Evolutionary conservation across 768 basidiomycete species (phyloP).

Genomic region (Boletus sensibilis): DNA sequence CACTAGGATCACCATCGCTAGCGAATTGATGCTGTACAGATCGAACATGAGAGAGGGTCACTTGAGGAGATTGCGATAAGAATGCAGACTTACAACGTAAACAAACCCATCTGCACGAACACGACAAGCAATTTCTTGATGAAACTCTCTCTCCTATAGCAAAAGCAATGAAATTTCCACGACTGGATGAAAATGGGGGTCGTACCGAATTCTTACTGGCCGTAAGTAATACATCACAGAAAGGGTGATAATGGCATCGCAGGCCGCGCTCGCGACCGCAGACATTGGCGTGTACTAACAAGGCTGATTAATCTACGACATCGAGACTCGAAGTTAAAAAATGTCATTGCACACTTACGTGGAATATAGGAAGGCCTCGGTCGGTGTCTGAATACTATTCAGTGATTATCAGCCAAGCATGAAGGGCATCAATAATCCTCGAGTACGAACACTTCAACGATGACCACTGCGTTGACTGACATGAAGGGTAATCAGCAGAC

Average conservation of each 20-base stretch:
- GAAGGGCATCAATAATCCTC: not conserved
- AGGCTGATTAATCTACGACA: not conserved
- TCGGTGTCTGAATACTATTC: conserved; percentile 6
- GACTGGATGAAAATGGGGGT: not conserved
- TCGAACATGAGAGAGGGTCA: not conserved
- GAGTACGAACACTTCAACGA: conserved; percentile 3
- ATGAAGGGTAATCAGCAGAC: not conserved
- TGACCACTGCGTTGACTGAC: not conserved
- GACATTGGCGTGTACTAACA: not conserved
- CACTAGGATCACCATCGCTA: conserved; percentile 14
- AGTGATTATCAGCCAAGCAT: not conserved
- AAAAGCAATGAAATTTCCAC: not conserved
- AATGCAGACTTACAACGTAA: conserved; percentile 14
- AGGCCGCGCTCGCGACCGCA: conserved; percentile 1
- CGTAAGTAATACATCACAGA: conserved; percentile 12
- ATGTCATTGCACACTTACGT: not conserved
- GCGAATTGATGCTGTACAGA: conserved; percentile 7
- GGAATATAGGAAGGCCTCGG: not conserved
- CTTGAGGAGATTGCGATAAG: not conserved
- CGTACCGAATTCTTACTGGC: conserved; percentile 6
- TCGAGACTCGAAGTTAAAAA: not conserved
- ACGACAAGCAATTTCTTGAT: conserved; percentile 9
- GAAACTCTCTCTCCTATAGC: conserved; percentile 2
- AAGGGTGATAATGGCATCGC: conserved; percentile 12
- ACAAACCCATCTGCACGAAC: conserved; percentile 11